These are phyloP conservation scores for Solanum hybrid DNA, from an alignment of 305 asterid genomes.

Conservation along the genomic window DNA sequence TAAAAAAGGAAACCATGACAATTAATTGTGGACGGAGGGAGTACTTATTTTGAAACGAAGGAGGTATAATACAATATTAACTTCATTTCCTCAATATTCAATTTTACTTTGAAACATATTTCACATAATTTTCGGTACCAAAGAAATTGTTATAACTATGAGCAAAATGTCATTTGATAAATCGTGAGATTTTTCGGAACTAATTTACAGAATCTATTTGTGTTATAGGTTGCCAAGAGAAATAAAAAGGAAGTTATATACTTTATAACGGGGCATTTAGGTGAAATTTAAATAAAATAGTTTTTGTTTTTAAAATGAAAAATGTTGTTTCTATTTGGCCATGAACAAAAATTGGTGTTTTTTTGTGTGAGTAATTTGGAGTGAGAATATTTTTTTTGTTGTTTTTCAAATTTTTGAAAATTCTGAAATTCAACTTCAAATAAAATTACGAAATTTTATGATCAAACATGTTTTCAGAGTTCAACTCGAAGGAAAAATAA, in stretches of 20 bases:
- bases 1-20: too few relatives aligned
- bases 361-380: not conserved
- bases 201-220: not conserved
- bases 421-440: not conserved
- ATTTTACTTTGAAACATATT: not conserved
- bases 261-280: not conserved
- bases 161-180: not conserved
- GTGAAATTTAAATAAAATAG: not conserved
- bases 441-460: not conserved
- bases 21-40: too few relatives aligned
- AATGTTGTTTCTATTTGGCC: not conserved
- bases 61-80: not conserved
- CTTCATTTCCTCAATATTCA: not conserved
- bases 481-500: fast-evolving
- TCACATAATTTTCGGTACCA: not conserved
- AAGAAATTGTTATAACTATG: not conserved
- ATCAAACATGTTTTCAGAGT: not conserved
- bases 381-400: not conserved
- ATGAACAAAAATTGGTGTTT: not conserved
- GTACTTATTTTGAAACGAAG: not conserved
- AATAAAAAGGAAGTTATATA: not conserved
- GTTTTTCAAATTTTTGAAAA: too few relatives aligned
- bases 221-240: not conserved
- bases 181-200: not conserved
- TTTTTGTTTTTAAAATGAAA: not conserved